These are phyloP conservation scores for Xenoacremonium recifei DNA, from an alignment of 2,329 filamentous ascomycete species.

Conservation along the genomic window DNA sequence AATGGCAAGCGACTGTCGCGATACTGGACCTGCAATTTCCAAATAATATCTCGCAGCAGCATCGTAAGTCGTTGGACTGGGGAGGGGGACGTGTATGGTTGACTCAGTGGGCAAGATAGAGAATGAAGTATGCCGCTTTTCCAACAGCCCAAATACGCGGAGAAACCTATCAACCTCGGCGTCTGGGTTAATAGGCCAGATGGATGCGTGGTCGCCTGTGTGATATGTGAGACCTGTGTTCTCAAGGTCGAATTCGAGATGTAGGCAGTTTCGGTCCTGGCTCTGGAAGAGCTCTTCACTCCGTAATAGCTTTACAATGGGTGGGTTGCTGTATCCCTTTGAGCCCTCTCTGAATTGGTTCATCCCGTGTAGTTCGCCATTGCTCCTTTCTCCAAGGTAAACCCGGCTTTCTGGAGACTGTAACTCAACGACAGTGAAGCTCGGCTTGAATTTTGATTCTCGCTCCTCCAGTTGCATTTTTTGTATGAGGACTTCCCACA, in stretches of 20 bases:
- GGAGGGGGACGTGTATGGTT: not conserved
- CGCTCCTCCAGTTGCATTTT: conserved; percentile 22
- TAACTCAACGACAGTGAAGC: conserved; percentile 16
- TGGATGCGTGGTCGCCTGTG: conserved; percentile 1
- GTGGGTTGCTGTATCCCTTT: no score
- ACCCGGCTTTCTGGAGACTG: no score
- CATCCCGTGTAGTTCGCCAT: no score
- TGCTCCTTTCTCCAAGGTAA: no score
- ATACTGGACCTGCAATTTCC: not conserved
- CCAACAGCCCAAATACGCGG: not conserved
- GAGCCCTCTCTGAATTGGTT: no score
- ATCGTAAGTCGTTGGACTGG: not conserved
- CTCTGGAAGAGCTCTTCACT: not conserved
- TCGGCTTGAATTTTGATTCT: conserved; percentile 18
- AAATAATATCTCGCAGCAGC: not conserved
- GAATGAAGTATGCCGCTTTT: not conserved
- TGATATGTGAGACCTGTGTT: not conserved
- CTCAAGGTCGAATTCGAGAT: not conserved
- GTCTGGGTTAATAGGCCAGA: conserved; percentile 1
- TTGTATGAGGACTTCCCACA: conserved; percentile 17
- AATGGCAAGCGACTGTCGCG: not conserved
- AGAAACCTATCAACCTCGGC: conserved; percentile 1
- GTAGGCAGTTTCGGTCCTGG: not conserved
- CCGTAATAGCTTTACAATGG: no score
- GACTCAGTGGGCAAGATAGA: not conserved